Conservation (phyloP, 768 basidiomycete species). For the Chalciporus sphaerocephalus region DNA sequence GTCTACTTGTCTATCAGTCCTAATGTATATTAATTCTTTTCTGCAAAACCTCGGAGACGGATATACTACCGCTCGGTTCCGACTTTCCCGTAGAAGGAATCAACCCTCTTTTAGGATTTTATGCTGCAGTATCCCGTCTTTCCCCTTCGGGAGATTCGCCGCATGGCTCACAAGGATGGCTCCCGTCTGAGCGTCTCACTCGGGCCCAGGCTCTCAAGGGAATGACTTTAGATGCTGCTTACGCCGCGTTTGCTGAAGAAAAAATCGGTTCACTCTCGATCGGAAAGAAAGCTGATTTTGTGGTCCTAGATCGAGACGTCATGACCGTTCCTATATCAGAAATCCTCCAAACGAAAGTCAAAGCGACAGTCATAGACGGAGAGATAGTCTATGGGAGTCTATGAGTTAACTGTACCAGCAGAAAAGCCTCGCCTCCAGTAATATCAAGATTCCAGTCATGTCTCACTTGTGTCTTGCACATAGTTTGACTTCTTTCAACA, state of each 20-base stretch:
- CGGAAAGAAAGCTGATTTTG: conserved; percentile 87
- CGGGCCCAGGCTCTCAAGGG: conserved; percentile 81
- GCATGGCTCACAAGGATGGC: conserved; percentile 83
- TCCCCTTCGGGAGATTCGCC: conserved; percentile 70
- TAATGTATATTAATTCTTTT: background rate
- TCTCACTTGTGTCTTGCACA: background rate
- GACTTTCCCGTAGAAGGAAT: conserved; percentile 94
- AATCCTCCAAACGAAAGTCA: conserved; percentile 62
- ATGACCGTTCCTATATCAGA: conserved; percentile 59
- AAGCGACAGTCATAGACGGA: conserved; percentile 75
- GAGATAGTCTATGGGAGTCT: conserved; percentile 54
- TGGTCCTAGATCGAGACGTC: conserved; percentile 77
- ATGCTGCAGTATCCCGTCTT: conserved; percentile 79
- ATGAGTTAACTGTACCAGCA: no score
- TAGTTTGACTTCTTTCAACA: background rate
- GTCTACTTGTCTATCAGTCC: conserved; percentile 17
- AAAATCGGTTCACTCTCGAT: conserved; percentile 64
- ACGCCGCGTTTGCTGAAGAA: conserved; percentile 76
- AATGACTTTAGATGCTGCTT: conserved; percentile 88
- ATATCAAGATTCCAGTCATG: no score
- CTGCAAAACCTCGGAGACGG: conserved; percentile 46
- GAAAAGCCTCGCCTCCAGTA: no score
- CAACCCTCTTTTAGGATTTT: conserved; percentile 86
- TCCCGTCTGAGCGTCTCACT: conserved; percentile 66
- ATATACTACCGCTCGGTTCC: conserved; percentile 75